Percentiles rank a stretch among this genome's conserved stretches.
These are phyloP conservation scores for Elaeis guineensis DNA, from an alignment of 176 grass and related monocot genomes.

Conservation along the genomic window DNA sequence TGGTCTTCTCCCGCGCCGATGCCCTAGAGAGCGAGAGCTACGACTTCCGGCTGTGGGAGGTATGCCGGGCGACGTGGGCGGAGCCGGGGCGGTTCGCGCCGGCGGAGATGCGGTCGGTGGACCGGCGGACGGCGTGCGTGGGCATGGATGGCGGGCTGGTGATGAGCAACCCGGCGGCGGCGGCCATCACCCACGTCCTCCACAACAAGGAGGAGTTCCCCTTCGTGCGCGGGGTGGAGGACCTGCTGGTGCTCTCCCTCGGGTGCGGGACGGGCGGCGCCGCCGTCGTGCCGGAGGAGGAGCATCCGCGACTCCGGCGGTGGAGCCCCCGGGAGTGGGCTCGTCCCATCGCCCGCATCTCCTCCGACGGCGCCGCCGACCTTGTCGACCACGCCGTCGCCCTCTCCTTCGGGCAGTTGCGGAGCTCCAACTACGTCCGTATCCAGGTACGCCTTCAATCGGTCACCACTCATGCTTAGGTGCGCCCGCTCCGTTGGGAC, in stretches of 20 bases:
- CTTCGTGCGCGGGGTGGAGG: constrained; percentile 94
- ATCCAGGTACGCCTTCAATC: constrained; percentile 47
- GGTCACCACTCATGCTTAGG: no score
- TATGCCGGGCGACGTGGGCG: constrained; percentile 77
- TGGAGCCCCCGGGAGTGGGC: constrained; percentile 92
- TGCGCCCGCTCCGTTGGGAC: no score
- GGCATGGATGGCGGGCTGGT: constrained; percentile 65
- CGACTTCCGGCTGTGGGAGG: constrained; percentile 89
- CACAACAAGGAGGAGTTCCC: constrained; percentile 99
- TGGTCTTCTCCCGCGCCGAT: constrained; percentile 8
- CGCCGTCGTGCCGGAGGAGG: constrained; percentile 17
- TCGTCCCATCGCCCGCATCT: constrained; percentile 69
- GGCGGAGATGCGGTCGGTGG: constrained; percentile 58
- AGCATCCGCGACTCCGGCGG: constrained; percentile 31
- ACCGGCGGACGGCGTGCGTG: constrained; percentile 49
- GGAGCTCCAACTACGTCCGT: constrained; percentile 75
- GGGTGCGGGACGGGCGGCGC: constrained; percentile 44
- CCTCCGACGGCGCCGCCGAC: constrained; percentile 74
- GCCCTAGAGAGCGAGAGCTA: constrained; percentile 46
- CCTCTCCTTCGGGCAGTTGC: constrained; percentile 80
- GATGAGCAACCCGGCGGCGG: constrained; percentile 80
- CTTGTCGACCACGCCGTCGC: constrained; percentile 96
- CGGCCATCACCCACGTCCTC: constrained; percentile 94
- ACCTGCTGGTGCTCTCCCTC: constrained; percentile 88
- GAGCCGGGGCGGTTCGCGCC: constrained; percentile 77